These are phyloP conservation scores for Chloromonas sp. DNA, from an alignment of 163 green algal genomes.

Conservation along the genomic window DNA sequence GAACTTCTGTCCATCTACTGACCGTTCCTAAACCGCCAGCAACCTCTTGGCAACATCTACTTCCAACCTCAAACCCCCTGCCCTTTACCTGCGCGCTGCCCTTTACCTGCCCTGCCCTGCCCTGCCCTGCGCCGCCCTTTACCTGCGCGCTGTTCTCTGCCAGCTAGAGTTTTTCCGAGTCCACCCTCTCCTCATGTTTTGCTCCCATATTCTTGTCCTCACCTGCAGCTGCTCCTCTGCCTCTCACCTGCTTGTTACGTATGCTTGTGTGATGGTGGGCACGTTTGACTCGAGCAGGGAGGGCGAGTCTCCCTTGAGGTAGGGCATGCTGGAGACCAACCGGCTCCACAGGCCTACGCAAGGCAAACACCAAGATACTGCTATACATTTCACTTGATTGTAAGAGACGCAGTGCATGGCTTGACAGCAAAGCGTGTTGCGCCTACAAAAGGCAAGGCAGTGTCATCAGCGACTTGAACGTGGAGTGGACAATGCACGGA, in stretches of 20 bases:
- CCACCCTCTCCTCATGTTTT: no score
- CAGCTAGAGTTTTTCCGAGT: no score
- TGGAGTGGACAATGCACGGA: no score
- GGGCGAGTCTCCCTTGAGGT: constrained; percentile 91
- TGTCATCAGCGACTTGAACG: not conserved
- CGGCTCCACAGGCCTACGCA: constrained; percentile 41
- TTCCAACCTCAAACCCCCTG: not conserved
- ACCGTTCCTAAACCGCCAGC: no score
- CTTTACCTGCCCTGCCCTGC: not conserved
- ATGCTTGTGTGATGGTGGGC: constrained; percentile 75
- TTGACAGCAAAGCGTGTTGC: no score
- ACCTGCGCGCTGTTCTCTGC: no score
- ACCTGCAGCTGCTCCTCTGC: not conserved
- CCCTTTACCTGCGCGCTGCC: not conserved
- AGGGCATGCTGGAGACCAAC: constrained; percentile 87
- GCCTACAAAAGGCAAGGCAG: not conserved
- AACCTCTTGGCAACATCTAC: no score
- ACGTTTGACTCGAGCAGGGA: constrained; percentile 86
- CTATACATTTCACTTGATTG: no score
- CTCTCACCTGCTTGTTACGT: constrained; percentile 30
- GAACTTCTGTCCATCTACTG: no score
- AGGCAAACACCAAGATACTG: no score
- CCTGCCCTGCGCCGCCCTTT: not conserved
- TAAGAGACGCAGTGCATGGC: no score
- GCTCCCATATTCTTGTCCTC: no score